Percentiles rank a stretch among this genome's conserved stretches.
These are phyloP conservation scores for Cladosporium halotolerans DNA, from an alignment of 2,329 filamentous ascomycete species.

Conservation along the genomic window DNA sequence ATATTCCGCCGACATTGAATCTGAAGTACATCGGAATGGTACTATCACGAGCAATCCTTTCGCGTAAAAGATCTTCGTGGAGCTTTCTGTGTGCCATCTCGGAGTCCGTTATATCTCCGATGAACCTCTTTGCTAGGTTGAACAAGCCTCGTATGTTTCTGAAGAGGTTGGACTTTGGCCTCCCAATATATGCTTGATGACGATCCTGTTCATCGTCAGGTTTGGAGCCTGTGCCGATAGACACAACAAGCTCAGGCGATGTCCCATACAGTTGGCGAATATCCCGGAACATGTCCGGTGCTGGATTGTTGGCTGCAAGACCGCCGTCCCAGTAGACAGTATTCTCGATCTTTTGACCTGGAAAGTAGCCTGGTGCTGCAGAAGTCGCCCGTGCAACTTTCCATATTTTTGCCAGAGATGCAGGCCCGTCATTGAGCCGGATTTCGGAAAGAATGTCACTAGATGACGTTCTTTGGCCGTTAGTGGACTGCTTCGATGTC, in stretches of 20 bases:
- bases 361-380: conserved; percentile 12
- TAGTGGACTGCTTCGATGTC: too few species aligned
- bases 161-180: background rate
- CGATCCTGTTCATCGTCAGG: background rate
- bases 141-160: background rate
- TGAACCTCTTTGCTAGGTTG: background rate
- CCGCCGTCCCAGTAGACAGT: conserved; percentile 11
- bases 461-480: too few species aligned
- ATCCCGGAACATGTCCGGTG: background rate
- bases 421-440: background rate
- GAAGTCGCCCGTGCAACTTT: conserved; percentile 14
- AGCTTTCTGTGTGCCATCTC: background rate
- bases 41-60: background rate
- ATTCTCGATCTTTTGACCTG: background rate
- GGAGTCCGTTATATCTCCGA: background rate
- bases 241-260: background rate
- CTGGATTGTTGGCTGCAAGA: conserved; percentile 12
- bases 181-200: background rate
- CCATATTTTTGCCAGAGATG: conserved; percentile 5
- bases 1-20: background rate
- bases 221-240: background rate
- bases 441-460: too few species aligned
- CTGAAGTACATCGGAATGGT: background rate
- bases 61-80: background rate
- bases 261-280: background rate